Evolutionary conservation across 441 rosid genomes (phyloP).

Genomic region (Biscutella laevigata): DNA sequence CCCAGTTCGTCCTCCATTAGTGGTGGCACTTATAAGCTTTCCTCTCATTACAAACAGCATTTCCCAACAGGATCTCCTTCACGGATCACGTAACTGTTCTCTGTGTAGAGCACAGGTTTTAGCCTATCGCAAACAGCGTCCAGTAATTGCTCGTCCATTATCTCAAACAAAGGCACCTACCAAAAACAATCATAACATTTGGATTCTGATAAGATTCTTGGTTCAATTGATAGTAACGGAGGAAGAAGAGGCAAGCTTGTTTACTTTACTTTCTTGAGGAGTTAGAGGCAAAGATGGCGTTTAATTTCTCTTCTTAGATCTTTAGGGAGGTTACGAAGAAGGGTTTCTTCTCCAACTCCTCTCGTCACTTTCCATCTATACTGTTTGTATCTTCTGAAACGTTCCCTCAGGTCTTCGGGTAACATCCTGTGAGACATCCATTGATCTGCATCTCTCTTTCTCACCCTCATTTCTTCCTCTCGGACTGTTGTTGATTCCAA

Average conservation of each 20-base stretch:
- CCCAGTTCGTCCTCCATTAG: slow-evolving; percentile 26
- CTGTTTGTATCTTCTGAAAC: slow-evolving; percentile 32
- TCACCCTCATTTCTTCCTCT: slow-evolving; percentile 36
- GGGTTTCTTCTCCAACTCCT: slow-evolving; percentile 26
- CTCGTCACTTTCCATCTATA: slow-evolving; percentile 29
- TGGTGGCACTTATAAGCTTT: slow-evolving; percentile 30
- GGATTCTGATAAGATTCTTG: neutral
- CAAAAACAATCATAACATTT: neutral
- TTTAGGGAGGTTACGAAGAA: slow-evolving; percentile 23
- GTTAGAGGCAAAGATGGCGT: slow-evolving; percentile 23
- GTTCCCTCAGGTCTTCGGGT: slow-evolving; percentile 31
- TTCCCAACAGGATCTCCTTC: slow-evolving; percentile 40
- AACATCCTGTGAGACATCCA: slow-evolving; percentile 46
- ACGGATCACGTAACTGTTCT: slow-evolving; percentile 30
- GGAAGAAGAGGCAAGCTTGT: neutral
- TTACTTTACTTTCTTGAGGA: slow-evolving; percentile 23
- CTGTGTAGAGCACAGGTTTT: slow-evolving; percentile 30
- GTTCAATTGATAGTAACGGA: neutral
- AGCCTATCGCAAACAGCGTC: slow-evolving; percentile 38
- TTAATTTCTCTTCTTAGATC: slow-evolving; percentile 28
- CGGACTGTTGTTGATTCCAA: slow-evolving; percentile 34
- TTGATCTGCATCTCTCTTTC: slow-evolving; percentile 37
- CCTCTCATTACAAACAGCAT: slow-evolving; percentile 43
- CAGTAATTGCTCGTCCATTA: slow-evolving; percentile 35
- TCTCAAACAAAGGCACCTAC: slow-evolving; percentile 36